Evolutionary conservation across 2,329 filamentous ascomycete species (phyloP), one percentile per base, ranked within the genome.

Genomic region (Trichoderma afroharzianum): DNA sequence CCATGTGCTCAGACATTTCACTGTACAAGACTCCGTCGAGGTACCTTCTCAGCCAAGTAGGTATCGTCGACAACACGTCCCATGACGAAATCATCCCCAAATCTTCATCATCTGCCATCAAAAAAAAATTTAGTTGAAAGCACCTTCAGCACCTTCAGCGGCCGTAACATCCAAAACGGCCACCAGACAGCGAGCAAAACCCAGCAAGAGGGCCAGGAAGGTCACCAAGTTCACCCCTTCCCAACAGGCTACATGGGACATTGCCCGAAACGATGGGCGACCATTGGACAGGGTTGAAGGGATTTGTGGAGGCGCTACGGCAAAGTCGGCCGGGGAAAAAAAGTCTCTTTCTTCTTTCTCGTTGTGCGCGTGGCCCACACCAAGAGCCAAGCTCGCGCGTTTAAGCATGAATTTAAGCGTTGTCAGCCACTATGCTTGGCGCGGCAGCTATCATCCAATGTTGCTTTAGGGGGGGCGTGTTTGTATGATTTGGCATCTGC

Each of bases 331-430:
- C 67, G 67, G 66, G 70, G 50, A 57, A 70, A 67, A 53, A 58
- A 55, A 64, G 36, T 63, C 26, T 68, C 24, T 55, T 58, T 21
- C 15, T 39, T 67, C 33, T 57, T 36, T 59, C 70, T 53, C 28
- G 30, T 71, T 71, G 70, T 43, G 69, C 36, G 61, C 11, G 58
- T 24, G 59, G 53, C 53, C 67, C 71, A 68, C 68, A 36, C 74
- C 74, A 74, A 72, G 55, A 53, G 47, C 64, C 66, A 67, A 67
- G 71, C 47, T 76, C 73, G 74, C 76, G 79, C 74, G 78, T 83
- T 84, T 84, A 84, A 84, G 82, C 82, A 84, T 84, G 82, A 83
- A 83, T 84, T 84, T 84, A 84, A 84, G 82, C 82, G 82, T 84
- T 83, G 80, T 80, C 80, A 82, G 82, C 81, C 81, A 83, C 79